Evolutionary conservation across 352 stramenopile genomes (phyloP), one percentile per base, ranked within the genome.

Genomic region (Phytophthora tentaculata): DNA sequence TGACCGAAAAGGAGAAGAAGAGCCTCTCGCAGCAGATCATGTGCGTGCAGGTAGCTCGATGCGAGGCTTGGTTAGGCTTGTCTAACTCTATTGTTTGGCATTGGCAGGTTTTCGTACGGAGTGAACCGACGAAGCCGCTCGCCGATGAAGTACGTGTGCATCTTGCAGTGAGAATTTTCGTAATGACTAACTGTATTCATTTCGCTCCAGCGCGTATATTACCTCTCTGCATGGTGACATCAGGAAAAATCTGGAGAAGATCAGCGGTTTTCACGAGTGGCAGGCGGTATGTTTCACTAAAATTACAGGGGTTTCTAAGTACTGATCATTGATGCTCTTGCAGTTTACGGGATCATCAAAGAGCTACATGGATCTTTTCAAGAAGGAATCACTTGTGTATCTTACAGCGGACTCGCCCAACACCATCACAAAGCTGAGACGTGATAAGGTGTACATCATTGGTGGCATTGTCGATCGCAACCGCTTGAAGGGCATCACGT

Each of bases 381-480:
- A 79, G 54, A 94, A 92, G 57, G 81, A 90, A 22, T 86, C 88
- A 44, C 78, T 98, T 39, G 92, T 99, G 17, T 99, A 99, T 69
- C 76, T 99, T 26, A 98, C 96, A 2, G 94, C 93, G 6, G 97
- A 99, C 75, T 98, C 94, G 9, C 82, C 94, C 12, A 97, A 97
- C 70, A 96, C 85, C 23, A 85, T 98, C 62, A 89, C 88, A 17
- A 77, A 89, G 29, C 74, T 98, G 20, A 84, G 95, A 55, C 79
- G 86, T 35, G 82, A 93, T 67, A 96, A 98, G 67, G 87, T 97
- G 24, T 99, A 98, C 75, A 94, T 98, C 45, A 99, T 99, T 71
- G 97, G 97, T 17, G 97, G 97, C 20, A 99, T 99, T 73, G 97
- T 99, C 23, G 97, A 99, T 80, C 84, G 97, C 54, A 99, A 99